A percentile compares a stretch with the other conserved stretches of the same genome.
These are phyloP conservation scores for Amorphotheca resinae DNA, from an alignment of 495 filamentous ascomycete genomes.

Conservation along the genomic window DNA sequence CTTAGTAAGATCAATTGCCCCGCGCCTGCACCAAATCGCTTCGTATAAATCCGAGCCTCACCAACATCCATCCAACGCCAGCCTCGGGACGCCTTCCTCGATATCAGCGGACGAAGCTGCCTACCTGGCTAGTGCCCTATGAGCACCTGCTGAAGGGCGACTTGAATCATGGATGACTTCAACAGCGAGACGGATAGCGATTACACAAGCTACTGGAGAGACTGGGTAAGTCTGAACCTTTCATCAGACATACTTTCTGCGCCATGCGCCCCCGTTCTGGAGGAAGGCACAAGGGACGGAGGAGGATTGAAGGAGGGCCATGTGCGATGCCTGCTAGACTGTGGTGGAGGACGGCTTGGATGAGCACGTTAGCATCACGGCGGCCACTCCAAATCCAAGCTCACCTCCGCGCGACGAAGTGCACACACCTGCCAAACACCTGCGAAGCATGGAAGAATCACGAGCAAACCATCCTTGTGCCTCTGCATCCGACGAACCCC, in stretches of 20 bases:
- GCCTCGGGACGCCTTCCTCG: constrained; percentile 7
- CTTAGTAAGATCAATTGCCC: constrained; percentile 6
- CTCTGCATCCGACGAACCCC: too few relatives aligned
- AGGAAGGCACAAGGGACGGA: background rate
- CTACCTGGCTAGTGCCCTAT: constrained; percentile 16
- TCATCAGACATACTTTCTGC: constrained; percentile 9
- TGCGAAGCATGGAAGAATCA: too few relatives aligned
- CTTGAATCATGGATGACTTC: constrained; percentile 70
- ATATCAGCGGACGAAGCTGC: constrained; percentile 8
- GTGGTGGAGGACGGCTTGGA: too few relatives aligned
- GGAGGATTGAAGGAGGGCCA: too few relatives aligned
- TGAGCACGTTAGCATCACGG: too few relatives aligned
- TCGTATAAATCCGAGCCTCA: constrained; percentile 11
- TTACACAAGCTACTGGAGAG: constrained; percentile 98
- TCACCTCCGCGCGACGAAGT: too few relatives aligned
- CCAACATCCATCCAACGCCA: constrained; percentile 7
- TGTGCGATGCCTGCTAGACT: too few relatives aligned
- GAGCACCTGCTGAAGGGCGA: constrained; percentile 17
- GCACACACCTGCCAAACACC: too few relatives aligned
- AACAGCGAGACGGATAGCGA: constrained; percentile 96
- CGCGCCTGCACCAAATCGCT: constrained; percentile 4
- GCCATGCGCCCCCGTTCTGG: constrained; percentile 1
- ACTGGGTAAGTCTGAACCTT: constrained; percentile 68
- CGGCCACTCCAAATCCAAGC: too few relatives aligned
- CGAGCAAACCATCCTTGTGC: too few relatives aligned